These are phyloP conservation scores for Stephania yunnanensis DNA, from an alignment of 164 flowering plant species.

Conservation along the genomic window DNA sequence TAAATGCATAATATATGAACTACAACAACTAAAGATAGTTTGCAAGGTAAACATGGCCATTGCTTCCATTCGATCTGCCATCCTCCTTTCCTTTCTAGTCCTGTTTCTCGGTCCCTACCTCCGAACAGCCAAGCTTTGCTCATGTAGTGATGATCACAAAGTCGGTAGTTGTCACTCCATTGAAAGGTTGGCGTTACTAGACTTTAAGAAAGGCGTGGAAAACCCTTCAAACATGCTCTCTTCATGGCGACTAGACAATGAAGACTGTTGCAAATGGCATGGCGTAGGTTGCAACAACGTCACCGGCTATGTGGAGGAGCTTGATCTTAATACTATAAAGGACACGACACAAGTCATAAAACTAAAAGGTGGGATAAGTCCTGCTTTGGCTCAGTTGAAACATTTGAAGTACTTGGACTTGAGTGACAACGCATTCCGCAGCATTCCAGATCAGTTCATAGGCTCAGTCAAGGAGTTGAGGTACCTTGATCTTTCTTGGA, in stretches of 20 bases:
- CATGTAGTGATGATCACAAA: too few species aligned
- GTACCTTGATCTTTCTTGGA: slow-evolving; percentile 12
- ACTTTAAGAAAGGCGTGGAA: too few species aligned
- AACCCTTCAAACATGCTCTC: slow-evolving; percentile 6
- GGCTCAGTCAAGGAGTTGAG: slow-evolving; percentile 8
- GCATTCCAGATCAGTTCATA: slow-evolving; percentile 5
- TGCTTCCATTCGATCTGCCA: too few species aligned
- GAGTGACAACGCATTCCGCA: slow-evolving; percentile 7
- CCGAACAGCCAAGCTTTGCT: too few species aligned
- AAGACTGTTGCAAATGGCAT: slow-evolving; percentile 10
- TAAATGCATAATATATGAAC: too few species aligned
- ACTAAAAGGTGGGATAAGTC: background rate
- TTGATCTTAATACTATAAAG: slow-evolving; percentile 3
- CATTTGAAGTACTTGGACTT: slow-evolving; percentile 15
- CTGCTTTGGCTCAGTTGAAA: slow-evolving; percentile 4
- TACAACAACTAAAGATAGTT: too few species aligned
- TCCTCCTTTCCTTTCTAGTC: too few species aligned
- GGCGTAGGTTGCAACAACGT: slow-evolving; percentile 6
- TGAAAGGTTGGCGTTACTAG: too few species aligned
- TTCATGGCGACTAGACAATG: background rate
- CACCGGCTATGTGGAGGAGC: background rate
- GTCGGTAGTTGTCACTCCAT: too few species aligned
- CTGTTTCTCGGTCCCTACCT: too few species aligned
- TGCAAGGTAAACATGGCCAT: too few species aligned
- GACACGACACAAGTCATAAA: too few species aligned